Evolutionary conservation across 192 early-diverging fungal genomes (phyloP), one percentile per base, ranked within the genome.

Genomic region (Umbelopsis sp.): DNA sequence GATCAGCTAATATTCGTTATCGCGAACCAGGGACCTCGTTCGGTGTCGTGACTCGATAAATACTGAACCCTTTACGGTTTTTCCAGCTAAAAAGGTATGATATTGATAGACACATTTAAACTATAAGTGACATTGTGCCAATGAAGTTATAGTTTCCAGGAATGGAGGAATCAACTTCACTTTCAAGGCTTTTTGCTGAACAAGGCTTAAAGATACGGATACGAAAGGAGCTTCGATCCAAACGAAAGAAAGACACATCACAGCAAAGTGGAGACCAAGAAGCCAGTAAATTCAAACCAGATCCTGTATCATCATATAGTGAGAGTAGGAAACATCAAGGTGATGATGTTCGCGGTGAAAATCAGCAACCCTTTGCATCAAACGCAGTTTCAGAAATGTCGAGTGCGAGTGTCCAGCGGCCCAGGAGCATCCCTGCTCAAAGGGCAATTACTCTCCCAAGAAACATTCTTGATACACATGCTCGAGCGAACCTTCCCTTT

Each of bases 171-270:
- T 94, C 93, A 7, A 96, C 94, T 4, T 84, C 80, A 41, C 77
- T 97, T 20, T 92, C 93, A 13, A 87, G 91, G 70, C 86, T 86
- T 8, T 96, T 98, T 89, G 96, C 96, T 9, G 92, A 94, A 64
- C 96, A 98, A 72, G 96, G 96, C 1, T 84, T 98, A 35, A 96
- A 96, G 76, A 95, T 98, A 50, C 84, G 94, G 51, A 94, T 98
- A 70, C 81, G 95, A 50, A 98, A 95, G 72, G 94, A 96, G 78
- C 13, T 61, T 35, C 55, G 55, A 16, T 35, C 55, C 27, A 61
- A 25, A 30, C 55, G 55, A 0, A 61, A 35, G 35, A 8, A 22
- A 18, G 33, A 30, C 18, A 22, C 12, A 35, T 18, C 27, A 15
- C 55, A n/a, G 33, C 55, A 61, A 35, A n/a, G 27, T 16, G 55